Base-by-base conservation (phyloP, 495 filamentous ascomycete species). In the Hypoxylon subgilvum region DNA sequence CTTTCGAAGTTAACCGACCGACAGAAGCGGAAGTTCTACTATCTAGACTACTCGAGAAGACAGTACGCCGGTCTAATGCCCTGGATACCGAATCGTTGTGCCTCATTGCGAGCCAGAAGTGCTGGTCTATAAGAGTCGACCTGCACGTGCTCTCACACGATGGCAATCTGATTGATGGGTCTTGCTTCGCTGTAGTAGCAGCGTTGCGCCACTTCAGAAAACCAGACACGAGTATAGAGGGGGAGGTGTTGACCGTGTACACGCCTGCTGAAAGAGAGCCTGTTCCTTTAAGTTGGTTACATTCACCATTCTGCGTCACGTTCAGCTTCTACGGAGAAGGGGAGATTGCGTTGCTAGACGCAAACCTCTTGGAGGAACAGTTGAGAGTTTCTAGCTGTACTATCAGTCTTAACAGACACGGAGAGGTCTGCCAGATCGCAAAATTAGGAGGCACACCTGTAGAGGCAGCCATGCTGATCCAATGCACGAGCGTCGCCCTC, bases 21-120 rank as follows among this genome's bases (percentile, higher is more conserved):
- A 89, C 85, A 45, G 88, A 92, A 43, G 82, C 85, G 28, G 94
- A 98, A 76, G 76, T 89, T 1, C 82, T 94, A 47, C 84, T 96
- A 35, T 89, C 92, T 7, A 86, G 92, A 30, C 79, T 92, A 41
- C 87, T 98, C 28, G 94, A 98, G 73, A 92, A 95, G 64, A 86
- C 95, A 12, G 84, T 98, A 55, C 93, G 95, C 21, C 90, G 93
- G 39, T 96, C 91, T 5, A 85, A 84, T 56, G 94, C 94, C 7
- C 81, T 98, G 18, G 92, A 96, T 68, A 96, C 91, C 21, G 94
- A 98, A 75, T 95, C 91, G 1, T 83, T 98, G 22, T 98, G 94
- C 70, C 89, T 98, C 10, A 73, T 97, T 17, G 91, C 94, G 18
- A 91, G 90, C 10, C 78, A 87, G 47, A 95, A 92, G 72, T 91